A percentile compares a stretch with the other conserved stretches of the same genome.
Conservation (phyloP, 164 flowering plant genomes). For the Berberis thunbergii region DNA sequence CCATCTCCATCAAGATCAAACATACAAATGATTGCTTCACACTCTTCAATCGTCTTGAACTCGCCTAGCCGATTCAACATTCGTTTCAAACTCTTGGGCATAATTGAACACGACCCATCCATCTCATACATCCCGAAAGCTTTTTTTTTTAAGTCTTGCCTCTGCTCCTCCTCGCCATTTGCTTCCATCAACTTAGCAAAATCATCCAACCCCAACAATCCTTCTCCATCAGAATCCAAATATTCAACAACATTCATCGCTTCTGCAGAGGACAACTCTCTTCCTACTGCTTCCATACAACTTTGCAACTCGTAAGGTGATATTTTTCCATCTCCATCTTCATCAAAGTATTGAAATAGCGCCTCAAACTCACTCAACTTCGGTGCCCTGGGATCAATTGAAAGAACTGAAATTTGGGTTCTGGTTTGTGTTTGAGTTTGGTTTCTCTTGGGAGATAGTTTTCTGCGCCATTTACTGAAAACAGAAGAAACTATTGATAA, state of each 20-base stretch:
- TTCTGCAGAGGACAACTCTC: conserved; percentile 23
- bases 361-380: conserved; percentile 10
- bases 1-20: conserved; percentile 37
- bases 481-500: not conserved
- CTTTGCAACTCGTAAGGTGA: conserved; percentile 33
- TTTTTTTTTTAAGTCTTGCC: conserved; percentile 27
- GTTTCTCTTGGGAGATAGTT: not conserved
- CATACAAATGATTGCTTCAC: conserved; percentile 16
- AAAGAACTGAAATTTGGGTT: not conserved
- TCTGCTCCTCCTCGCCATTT: conserved; percentile 35
- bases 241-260: conserved; percentile 27
- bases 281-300: conserved; percentile 23
- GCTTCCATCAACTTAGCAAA: conserved; percentile 29
- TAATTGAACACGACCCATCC: conserved; percentile 39
- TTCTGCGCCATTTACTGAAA: not conserved
- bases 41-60: conserved; percentile 16
- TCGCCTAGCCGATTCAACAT: conserved; percentile 38
- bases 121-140: conserved; percentile 45
- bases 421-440: not conserved
- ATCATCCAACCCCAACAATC: conserved; percentile 36
- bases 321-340: conserved; percentile 43
- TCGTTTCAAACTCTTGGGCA: conserved; percentile 32
- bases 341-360: conserved; percentile 30
- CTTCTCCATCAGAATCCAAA: conserved; percentile 49
- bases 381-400: not conserved